Evolutionary conservation across 345 rosid species (phyloP).

Genomic region (Eucalyptus melliodora): DNA sequence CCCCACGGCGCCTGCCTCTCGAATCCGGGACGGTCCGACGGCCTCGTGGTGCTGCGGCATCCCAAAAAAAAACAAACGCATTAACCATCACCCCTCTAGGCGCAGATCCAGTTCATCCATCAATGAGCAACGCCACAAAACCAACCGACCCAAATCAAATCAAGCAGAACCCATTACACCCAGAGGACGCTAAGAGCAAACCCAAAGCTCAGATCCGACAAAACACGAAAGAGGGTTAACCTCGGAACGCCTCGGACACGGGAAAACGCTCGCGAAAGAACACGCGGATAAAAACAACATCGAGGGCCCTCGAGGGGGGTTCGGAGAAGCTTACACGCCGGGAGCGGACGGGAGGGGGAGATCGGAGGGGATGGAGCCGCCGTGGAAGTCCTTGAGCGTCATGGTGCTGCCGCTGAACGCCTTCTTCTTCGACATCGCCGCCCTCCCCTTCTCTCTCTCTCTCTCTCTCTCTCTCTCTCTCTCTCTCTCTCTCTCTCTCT

Average conservation of each 20-base stretch:
- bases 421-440: conserved; percentile 77
- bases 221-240: not conserved
- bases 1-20: conserved; percentile 59
- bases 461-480: not conserved
- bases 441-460: not conserved
- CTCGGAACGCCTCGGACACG: not conserved
- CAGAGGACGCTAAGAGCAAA: not conserved
- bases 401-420: conserved; percentile 57
- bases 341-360: conserved; percentile 90
- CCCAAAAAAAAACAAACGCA: not conserved
- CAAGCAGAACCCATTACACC: not conserved
- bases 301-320: not conserved
- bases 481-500: not conserved
- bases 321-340: conserved; percentile 46
- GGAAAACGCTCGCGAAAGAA: not conserved
- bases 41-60: conserved; percentile 24
- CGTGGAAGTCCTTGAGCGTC: conserved; percentile 91
- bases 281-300: not conserved
- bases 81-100: not conserved
- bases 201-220: not conserved
- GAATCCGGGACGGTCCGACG: conserved; percentile 41
- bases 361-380: conserved; percentile 85
- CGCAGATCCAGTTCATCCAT: not conserved
- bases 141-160: not conserved
- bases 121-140: not conserved